Evolutionary conservation across 2,329 filamentous ascomycete genomes (phyloP), one percentile per base, ranked within the genome.

Genomic region (Stemphylium vesicarium): DNA sequence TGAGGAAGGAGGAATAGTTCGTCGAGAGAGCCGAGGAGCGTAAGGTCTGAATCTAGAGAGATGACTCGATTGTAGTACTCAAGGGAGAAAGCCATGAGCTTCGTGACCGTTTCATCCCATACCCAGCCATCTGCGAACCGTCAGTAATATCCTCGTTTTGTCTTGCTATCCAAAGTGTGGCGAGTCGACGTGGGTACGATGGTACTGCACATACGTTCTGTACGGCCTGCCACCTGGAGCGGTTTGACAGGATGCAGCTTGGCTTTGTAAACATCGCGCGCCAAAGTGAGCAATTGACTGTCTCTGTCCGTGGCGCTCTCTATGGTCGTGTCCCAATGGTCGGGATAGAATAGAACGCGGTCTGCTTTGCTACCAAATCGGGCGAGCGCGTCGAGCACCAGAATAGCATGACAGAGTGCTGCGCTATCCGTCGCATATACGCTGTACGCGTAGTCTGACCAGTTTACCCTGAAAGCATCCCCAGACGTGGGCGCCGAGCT

Each of bases 81-180:
- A 47, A 89, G 84, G 54, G 87, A 87, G 68, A 90, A 91, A 2
- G 87, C 85, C 16, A 88, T 80, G 31, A 90, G 81, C 69, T 91
- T 91, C 18, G 86, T 88, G 63, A 85, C 86, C 2, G 84, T 86
- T 32, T 84, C 82, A 52, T 85, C 83, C 86, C 86, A 89, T 1
- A 85, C 69, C 62, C 65, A 74, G 15, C 57, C 60, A 45, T 69
- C 73, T 75, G 65, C 60, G 60, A 58, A 51, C 36, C 22, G 58
- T 67, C 55, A 68, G 59, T 47, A 33, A 36, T 53, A 37, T 53
- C 46, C 47, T 50, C 58, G 45, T 35, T 39, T 29, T 41, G 51
- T 53, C 45, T 54, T n/a, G 35, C 37, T 37, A 20, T 50, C 39
- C 46, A 41, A 42, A 35, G 39, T 40, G 48, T 51, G 53, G 56